Conservation (phyloP, 169 alveolate genomes). For the Eimeria falciformis region DNA sequence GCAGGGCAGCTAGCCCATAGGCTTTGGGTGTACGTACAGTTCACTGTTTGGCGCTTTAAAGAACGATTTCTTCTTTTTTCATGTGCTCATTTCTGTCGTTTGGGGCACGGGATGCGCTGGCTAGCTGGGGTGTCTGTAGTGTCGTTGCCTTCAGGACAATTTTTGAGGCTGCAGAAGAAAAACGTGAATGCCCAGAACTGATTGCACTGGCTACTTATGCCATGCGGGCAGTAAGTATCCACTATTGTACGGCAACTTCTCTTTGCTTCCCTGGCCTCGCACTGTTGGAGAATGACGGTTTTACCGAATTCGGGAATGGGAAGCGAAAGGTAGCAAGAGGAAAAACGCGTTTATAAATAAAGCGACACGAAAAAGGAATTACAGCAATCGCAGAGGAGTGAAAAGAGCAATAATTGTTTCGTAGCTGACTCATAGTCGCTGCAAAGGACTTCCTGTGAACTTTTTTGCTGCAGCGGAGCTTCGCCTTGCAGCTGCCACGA, state of each 20-base stretch:
- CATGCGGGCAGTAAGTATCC: conserved; percentile 63
- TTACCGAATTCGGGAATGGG: too few species aligned
- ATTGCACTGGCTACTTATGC: conserved; percentile 61
- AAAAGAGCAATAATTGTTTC: too few species aligned
- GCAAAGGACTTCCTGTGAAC: not conserved
- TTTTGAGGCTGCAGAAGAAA: conserved; percentile 46
- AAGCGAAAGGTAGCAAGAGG: too few species aligned
- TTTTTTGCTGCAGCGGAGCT: conserved; percentile 39
- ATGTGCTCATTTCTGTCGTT: not conserved
- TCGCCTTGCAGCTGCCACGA: conserved; percentile 48
- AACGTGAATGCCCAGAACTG: conserved; percentile 37
- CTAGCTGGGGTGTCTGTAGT: not conserved
- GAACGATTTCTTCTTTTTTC: not conserved
- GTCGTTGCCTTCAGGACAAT: conserved; percentile 13
- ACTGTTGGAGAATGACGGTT: too few species aligned
- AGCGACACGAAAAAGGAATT: too few species aligned
- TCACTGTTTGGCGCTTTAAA: not conserved
- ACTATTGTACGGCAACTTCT: too few species aligned
- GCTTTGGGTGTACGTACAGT: conserved; percentile 71
- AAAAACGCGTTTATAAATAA: too few species aligned
- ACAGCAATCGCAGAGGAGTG: too few species aligned
- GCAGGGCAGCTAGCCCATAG: conserved; percentile 77
- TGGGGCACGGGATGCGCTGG: not conserved
- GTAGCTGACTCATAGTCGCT: too few species aligned
- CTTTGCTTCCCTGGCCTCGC: too few species aligned